Evolutionary conservation across 2,329 filamentous ascomycete genomes (phyloP).

Genomic region (Orbilia blumenaviensis): DNA sequence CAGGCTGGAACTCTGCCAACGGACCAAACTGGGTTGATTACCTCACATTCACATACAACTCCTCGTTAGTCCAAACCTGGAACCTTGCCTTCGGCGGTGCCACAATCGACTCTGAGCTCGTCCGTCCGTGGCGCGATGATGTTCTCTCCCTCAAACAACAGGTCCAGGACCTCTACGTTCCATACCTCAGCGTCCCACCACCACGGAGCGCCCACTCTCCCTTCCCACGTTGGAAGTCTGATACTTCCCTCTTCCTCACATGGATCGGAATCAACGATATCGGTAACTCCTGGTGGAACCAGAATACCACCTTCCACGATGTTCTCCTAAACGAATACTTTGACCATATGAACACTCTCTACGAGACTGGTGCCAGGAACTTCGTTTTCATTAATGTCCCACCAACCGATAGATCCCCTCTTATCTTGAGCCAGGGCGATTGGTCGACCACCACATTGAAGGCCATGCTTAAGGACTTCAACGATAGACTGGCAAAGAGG

Average conservation of each 20-base stretch:
- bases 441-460: conserved; percentile 60
- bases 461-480: conserved; percentile 66
- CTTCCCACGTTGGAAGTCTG: conserved; percentile 61
- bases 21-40: conserved; percentile 69
- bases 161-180: conserved; percentile 61
- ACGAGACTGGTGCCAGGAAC: conserved; percentile 67
- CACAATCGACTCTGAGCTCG: conserved; percentile 61
- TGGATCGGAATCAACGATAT: conserved; percentile 70
- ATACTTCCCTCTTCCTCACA: conserved; percentile 65
- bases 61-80: conserved; percentile 64
- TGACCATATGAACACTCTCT: conserved; percentile 63
- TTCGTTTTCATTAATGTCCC: conserved; percentile 71
- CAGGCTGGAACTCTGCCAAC: conserved; percentile 62
- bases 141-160: conserved; percentile 61
- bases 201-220: conserved; percentile 59
- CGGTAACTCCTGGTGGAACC: conserved; percentile 64
- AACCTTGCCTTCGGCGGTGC: conserved; percentile 66
- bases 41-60: conserved; percentile 63
- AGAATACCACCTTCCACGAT: conserved; percentile 55
- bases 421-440: conserved; percentile 62
- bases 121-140: conserved; percentile 60
- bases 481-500: conserved; percentile 63
- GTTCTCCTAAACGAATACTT: conserved; percentile 64
- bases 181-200: conserved; percentile 57
- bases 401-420: conserved; percentile 67